Evolutionary conservation across 148 eudicot species (phyloP), one percentile per base, ranked within the genome.

Genomic region (Agrostemma githago): DNA sequence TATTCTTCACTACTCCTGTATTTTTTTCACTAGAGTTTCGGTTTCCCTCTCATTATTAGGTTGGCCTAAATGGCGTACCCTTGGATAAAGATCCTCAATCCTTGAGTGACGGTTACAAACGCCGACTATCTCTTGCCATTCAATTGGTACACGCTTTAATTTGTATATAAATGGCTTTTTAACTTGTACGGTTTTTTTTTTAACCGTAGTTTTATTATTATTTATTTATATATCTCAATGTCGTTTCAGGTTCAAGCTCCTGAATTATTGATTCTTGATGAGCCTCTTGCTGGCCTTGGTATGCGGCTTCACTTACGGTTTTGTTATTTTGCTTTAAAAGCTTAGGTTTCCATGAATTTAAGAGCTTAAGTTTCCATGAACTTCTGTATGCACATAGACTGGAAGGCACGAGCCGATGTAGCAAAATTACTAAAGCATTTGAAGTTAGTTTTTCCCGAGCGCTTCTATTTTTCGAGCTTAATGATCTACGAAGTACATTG

Each of bases 281-380:
- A 95, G 80, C 99, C 99, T 79, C 99, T 95, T 74, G 99, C 99
- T 79, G 99, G 99, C 76, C 93, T 95, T 74, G 99, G 99, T 95
- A 95, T 41, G 86, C 19, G 68, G 14, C 53, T 40, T 54, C 38
- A 46, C 69, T 17, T n/a, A 46, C 42, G 42, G 39, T 26, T 62
- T 71, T 39, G 37, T 12, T 5, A 6, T 44, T 46, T 10, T 6
- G 72, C 4, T 19, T 3, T 51, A 12, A 8, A 44, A 4, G 9
- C 16, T 67, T 26, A 26, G 1, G 34, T 26, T 26, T 60, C 59
- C 65, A 46, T 58, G 72, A 66, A 37, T 59, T 56, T 68, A 53
- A 64, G 41, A 75, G 69, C 70, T 62, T 8, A 53, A 54, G 20
- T 44, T 62, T 81, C 15, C 16, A 19, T 46, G 11, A 53, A 64